phyloP scores from a whole-genome alignment of 495 filamentous ascomycete species.

The Aspergillus homomorphus region DNA sequence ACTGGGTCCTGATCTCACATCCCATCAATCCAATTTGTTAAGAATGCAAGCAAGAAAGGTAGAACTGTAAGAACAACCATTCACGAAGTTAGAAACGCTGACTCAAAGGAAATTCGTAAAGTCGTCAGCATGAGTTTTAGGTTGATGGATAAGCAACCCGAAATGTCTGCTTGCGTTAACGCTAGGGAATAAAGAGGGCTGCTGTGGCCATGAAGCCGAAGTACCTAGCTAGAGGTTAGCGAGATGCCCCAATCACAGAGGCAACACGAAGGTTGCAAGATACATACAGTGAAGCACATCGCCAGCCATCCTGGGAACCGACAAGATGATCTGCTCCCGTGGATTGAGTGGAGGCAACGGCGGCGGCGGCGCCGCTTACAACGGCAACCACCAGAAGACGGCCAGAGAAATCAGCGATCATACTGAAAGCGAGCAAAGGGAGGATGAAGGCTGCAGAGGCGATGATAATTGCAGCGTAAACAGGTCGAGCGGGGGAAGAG shows the following conservation, averaged over 20 bases:
- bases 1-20: no score
- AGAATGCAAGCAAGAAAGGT: no score
- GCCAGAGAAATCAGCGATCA: slow-evolving; percentile 49
- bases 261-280: background rate
- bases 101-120: no score
- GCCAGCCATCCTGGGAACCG: slow-evolving; percentile 42
- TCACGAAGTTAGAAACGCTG: no score
- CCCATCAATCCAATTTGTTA: no score
- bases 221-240: slow-evolving; percentile 30
- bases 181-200: slow-evolving; percentile 39
- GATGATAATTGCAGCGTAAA: slow-evolving; percentile 49
- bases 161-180: no score
- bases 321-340: slow-evolving; percentile 37
- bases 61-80: no score
- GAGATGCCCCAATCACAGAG: background rate
- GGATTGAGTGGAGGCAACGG: slow-evolving; percentile 37
- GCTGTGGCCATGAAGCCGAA: slow-evolving; percentile 43
- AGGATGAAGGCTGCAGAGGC: slow-evolving; percentile 54
- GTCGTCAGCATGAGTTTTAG: no score
- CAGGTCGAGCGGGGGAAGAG: slow-evolving; percentile 23
- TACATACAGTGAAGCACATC: slow-evolving; percentile 38
- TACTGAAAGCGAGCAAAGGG: slow-evolving; percentile 58
- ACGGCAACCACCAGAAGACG: slow-evolving; percentile 51
- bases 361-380: slow-evolving; percentile 35
- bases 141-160: no score